Base-by-base conservation (phyloP, 257 asterid genomes). In the Buddleja alternifolia region DNA sequence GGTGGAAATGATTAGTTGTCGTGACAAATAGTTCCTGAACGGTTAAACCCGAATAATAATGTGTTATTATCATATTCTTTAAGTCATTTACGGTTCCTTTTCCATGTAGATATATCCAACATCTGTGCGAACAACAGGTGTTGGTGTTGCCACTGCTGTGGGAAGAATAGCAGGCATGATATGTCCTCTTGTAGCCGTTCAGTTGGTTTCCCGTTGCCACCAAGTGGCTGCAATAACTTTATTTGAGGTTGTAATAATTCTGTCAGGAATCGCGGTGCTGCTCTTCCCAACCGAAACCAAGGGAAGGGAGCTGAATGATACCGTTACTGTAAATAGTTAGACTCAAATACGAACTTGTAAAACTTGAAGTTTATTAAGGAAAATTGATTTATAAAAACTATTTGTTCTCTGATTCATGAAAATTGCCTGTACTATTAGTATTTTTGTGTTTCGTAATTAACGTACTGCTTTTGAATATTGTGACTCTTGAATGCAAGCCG, bases 81-180 rank as follows among this genome's bases (percentile, higher is more conserved):
- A 29, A 29, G 34, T 29, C 2, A 29, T 29, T 29, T 29, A 1
- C 5, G 34, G 2, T 20, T 23, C 23, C 24, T 56, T 45, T 41
- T 47, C 4, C 56, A n/a, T 59, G 73, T 80, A 89, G 96, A 73
- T 92, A 34, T 92, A 92, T 80, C 98, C 96, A 12, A 92, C 98
- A 9, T 77, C 89, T 19, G 83, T 89, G 60, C 83, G 98, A 79
- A 71, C 90, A 60, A 89, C 89, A 0, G 98, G 98, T 37, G 77
- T 71, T 29, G 98, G 96, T 54, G 82, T 71, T 62, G 90, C 96
- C 0, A 81, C 74, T 54, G 74, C 92, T 3, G 80, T 92, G 51
- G 98, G 98, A 46, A 79, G 96, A 79, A 81, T 92, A 53, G 96
- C 83, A 1, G 94, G 96, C 29, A 89, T 92, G 94, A 69, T 89